Evolutionary conservation across 305 asterid genomes (phyloP), one percentile per base, ranked within the genome.

Genomic region (Nicotiana rustica): DNA sequence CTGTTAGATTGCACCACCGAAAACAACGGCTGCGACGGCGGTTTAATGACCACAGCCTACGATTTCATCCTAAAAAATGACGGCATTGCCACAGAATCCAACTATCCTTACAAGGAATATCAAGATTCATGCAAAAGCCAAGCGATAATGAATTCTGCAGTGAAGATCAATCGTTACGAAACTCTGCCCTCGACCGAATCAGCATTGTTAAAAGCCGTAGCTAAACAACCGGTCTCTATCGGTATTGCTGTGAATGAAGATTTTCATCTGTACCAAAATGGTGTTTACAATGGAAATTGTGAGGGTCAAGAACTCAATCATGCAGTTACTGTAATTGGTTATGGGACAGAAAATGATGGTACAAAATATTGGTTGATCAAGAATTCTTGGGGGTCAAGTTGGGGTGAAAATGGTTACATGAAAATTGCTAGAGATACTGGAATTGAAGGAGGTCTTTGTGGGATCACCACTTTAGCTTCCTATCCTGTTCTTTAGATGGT

Each of bases 41-140:
- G 86, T 19, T 19, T 69, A 41, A 83, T 79, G 2, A 68, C 73
- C 41, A 38, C n/a, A 3, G 86, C 31, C 31, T 83, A 55, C 17
- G 86, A 83, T 59, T 83, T 59, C 80, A 68, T 83, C 29, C 12
- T 83, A 1, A 29, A 41, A 59, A 83, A 83, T 15, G 83, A 44
- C 6, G 86, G 86, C 19, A 79, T 83, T 1, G 80, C 75, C 0
- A 10, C 60, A 0, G 86, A 83, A 60, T 25, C 67, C 1, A 25
- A 68, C 18, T 83, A 83, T 57, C 83, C 80, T 29, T 83, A 83
- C 61, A 25, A 75, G 61, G 25, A 25, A 52, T 1, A 25, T 75
- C 79, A 75, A 75, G 44, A 75, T 49, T 13, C 64, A 6, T 75
- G 79, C 64, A 75, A 13, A 10, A 75, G 19, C 1, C 79, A 49